Base-by-base conservation (phyloP, 2,329 filamentous ascomycete genomes). In the Penicillium sp. region DNA sequence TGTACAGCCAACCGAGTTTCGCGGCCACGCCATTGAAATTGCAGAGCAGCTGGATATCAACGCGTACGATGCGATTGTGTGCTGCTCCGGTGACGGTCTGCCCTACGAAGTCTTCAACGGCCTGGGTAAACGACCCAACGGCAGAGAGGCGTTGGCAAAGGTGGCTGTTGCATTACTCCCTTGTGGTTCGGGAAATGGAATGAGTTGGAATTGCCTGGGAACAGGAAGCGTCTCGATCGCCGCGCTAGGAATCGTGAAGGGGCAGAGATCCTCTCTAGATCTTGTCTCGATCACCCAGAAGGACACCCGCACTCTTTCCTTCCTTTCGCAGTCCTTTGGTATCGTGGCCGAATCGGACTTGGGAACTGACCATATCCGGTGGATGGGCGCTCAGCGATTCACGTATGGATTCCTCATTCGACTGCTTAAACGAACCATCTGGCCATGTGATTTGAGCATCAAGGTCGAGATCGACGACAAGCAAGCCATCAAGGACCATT, bases 81-180 rank as follows among this genome's bases (percentile, higher is more conserved):
- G 88, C 52, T 93, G 89, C 64, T 96, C 91, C 0, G 93, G 93
- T 4, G 93, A 98, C 60, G 93, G 93, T 8, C 76, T 95, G 31
- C 85, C 89, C 0, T 86, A 95, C 65, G 93, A 98, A 69, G 86
- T 95, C 7, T 95, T 96, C 74, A 97, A 98, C 64, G 93, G 93
- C 0, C 72, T 98, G 26, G 89, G 81, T 11, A 85, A 82, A 68
- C 83, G 89, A 31, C 64, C 77, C 4, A 87, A 96, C 68, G 89
- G 89, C 16, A 74, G 77, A 26, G 78, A 78, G 45, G 93, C 91
- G 0, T 71, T 98, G 50, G 72, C 76, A 18, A 86, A 84, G 60
- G 72, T 97, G 11, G 87, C 93, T 0, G 82, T 98, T 1, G 85
- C 84, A 18, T 88, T 95, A 62, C 77, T 98, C 28, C 93, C 93